Evolutionary conservation across 192 early-diverging fungal species (phyloP).

Genomic region (Phlyctochytrium bullatum): DNA sequence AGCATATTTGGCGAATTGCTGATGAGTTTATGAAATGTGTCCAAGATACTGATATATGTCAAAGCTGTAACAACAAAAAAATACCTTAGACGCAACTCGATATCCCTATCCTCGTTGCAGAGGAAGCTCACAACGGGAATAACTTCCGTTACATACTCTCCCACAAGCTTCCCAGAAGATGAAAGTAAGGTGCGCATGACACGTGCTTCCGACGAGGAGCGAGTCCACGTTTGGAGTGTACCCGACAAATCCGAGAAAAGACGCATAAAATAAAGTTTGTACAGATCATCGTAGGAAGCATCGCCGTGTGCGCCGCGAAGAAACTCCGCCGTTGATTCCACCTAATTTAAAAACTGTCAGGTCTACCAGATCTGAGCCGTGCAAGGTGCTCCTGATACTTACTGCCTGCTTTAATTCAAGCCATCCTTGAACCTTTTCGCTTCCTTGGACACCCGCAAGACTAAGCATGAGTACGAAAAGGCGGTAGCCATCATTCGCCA

Average conservation of each 20-base stretch:
- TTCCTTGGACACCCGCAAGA: slow-evolving; percentile 31
- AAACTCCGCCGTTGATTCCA: slow-evolving; percentile 1
- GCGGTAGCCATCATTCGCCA: slow-evolving; percentile 19
- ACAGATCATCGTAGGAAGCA: slow-evolving; percentile 18
- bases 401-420: slow-evolving; percentile 22
- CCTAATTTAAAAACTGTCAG: slow-evolving; percentile 10
- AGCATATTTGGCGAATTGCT: neutral
- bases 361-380: neutral
- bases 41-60: neutral
- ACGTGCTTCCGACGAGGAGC: slow-evolving; percentile 40
- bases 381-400: neutral
- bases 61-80: slow-evolving; percentile 3
- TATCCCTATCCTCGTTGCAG: slow-evolving; percentile 32
- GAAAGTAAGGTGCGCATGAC: slow-evolving; percentile 32
- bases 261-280: slow-evolving; percentile 19
- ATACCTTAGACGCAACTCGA: slow-evolving; percentile 46
- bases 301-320: slow-evolving; percentile 19
- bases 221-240: slow-evolving; percentile 34
- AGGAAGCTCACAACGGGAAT: slow-evolving; percentile 30
- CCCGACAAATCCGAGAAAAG: slow-evolving; percentile 5
- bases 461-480: slow-evolving; percentile 36
- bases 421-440: slow-evolving; percentile 36
- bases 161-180: slow-evolving; percentile 29
- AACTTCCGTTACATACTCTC: slow-evolving; percentile 32
- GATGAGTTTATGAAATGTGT: neutral